phyloP scores from a whole-genome alignment of 2,329 filamentous ascomycete genomes.

The Curvularia eragrostidis region DNA sequence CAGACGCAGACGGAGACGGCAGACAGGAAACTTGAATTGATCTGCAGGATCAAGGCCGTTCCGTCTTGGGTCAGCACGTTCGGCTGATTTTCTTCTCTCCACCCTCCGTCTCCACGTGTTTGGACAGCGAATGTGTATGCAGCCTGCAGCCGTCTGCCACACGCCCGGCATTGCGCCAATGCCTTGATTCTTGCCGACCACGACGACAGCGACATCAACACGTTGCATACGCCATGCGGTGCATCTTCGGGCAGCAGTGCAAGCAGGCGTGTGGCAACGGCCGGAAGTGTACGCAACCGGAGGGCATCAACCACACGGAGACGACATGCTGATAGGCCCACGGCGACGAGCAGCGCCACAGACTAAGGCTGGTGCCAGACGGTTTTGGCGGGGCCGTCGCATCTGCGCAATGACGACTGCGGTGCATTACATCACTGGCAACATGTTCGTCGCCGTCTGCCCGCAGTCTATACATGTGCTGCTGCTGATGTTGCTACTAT shows the following conservation, averaged over 20 bases:
- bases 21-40: constrained; percentile 11
- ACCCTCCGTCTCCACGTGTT: constrained; percentile 32
- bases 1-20: background rate
- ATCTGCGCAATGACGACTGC: constrained; percentile 26
- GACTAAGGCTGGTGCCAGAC: constrained; percentile 15
- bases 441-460: background rate
- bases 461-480: no score
- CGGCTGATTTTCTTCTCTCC: constrained; percentile 29
- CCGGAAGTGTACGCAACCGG: constrained; percentile 10
- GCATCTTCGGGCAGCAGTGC: background rate
- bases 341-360: constrained; percentile 13
- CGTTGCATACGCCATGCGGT: background rate
- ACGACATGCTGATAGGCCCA: constrained; percentile 10
- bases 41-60: constrained; percentile 22
- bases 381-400: constrained; percentile 2
- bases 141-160: background rate
- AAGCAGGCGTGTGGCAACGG: constrained; percentile 5
- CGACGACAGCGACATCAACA: background rate
- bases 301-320: background rate
- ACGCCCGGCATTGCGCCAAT: background rate
- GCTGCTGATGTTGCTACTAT: no score
- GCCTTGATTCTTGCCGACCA: background rate
- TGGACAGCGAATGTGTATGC: constrained; percentile 6
- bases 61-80: constrained; percentile 22
- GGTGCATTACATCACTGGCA: constrained; percentile 26